Evolutionary conservation across 768 basidiomycete species (phyloP).

Genomic region (Daedaleopsis nitida): DNA sequence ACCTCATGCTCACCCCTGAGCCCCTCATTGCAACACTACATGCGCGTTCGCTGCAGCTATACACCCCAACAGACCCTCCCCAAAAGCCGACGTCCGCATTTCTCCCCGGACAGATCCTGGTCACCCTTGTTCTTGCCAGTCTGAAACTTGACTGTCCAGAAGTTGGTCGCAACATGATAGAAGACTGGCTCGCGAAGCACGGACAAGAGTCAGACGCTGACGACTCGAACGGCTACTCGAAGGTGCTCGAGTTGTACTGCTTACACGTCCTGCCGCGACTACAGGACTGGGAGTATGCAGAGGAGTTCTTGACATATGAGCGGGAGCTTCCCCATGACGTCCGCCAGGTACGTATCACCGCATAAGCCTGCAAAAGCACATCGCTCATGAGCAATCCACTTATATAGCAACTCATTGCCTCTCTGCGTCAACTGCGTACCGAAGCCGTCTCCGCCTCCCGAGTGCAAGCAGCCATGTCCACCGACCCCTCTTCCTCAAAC

Average conservation of each 20-base stretch:
- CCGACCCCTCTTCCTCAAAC: slow-evolving; percentile 54
- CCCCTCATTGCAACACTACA: slow-evolving; percentile 58
- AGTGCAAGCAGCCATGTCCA: slow-evolving; percentile 22
- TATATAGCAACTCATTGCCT: slow-evolving; percentile 18
- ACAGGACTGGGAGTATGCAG: slow-evolving; percentile 79
- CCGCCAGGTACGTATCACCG: slow-evolving; percentile 48
- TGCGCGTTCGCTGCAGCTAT: slow-evolving; percentile 66
- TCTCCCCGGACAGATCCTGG: slow-evolving; percentile 69
- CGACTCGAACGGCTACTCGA: slow-evolving; percentile 56
- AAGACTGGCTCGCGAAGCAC: slow-evolving; percentile 76
- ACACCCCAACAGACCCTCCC: slow-evolving; percentile 50
- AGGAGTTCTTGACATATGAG: slow-evolving; percentile 76
- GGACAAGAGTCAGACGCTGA: slow-evolving; percentile 36
- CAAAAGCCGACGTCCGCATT: slow-evolving; percentile 50
- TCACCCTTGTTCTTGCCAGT: slow-evolving; percentile 70
- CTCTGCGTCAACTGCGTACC: slow-evolving; percentile 28
- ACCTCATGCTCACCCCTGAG: slow-evolving; percentile 59
- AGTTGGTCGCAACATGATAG: slow-evolving; percentile 64
- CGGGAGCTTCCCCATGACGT: slow-evolving; percentile 53
- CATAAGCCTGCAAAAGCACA: not conserved
- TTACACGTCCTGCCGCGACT: slow-evolving; percentile 71
- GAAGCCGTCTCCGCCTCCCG: slow-evolving; percentile 30
- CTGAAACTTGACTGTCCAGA: slow-evolving; percentile 65
- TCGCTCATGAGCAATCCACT: not conserved
- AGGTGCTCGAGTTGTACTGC: slow-evolving; percentile 76